A percentile compares a stretch with the other conserved stretches of the same genome.
These are phyloP conservation scores for Tricharina praecox DNA, from an alignment of 495 filamentous ascomycete genomes.

Conservation along the genomic window DNA sequence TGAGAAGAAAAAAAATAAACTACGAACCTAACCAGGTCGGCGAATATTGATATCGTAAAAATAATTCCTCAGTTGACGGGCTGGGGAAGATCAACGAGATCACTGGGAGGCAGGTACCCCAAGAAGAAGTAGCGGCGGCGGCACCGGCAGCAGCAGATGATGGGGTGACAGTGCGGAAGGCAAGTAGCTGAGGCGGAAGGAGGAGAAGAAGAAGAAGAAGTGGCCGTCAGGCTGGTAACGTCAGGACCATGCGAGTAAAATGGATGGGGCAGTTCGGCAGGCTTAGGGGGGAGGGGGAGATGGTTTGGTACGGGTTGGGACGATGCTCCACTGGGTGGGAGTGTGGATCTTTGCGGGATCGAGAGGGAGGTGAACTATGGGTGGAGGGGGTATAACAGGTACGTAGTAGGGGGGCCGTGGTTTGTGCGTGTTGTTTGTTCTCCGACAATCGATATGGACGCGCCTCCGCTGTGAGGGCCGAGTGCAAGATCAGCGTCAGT, in stretches of 20 bases:
- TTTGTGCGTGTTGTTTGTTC: not conserved
- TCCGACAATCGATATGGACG: not conserved
- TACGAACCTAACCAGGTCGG: not conserved
- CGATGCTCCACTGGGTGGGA: too few species aligned
- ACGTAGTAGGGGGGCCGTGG: too few species aligned
- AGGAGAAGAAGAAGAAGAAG: not conserved
- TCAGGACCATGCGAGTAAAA: not conserved
- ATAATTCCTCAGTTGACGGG: not conserved
- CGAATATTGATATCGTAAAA: constrained; percentile 2
- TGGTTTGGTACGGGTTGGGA: too few species aligned
- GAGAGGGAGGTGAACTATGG: not conserved
- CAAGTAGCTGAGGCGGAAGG: not conserved
- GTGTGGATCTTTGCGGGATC: too few species aligned
- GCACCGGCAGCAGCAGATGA: not conserved
- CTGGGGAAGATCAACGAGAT: too few species aligned
- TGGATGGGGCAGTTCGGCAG: not conserved
- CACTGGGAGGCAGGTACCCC: too few species aligned
- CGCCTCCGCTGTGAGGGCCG: too few species aligned
- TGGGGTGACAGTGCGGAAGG: too few species aligned
- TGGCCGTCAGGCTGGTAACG: not conserved
- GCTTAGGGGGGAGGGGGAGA: not conserved
- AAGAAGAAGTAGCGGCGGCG: too few species aligned
- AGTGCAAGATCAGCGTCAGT: not conserved
- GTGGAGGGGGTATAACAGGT: not conserved
- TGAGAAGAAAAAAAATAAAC: constrained; percentile 2